Evolutionary conservation across 768 basidiomycete genomes (phyloP), one percentile per base, ranked within the genome.

Genomic region (Trametes punicea): DNA sequence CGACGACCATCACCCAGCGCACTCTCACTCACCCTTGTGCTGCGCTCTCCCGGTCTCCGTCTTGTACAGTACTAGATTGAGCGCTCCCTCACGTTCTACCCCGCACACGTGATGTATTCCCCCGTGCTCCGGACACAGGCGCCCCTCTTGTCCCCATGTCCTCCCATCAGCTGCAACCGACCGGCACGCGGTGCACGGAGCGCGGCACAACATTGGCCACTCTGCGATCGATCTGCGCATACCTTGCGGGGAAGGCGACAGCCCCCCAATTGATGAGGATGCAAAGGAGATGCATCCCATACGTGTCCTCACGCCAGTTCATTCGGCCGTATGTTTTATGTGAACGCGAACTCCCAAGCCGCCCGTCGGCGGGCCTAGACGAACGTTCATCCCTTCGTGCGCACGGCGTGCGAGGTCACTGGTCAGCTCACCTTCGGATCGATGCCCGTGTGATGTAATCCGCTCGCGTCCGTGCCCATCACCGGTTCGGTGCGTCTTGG

Each of bases 301-400:
- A 41, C 39, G 18, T 25, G 42, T 44, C 21, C 33, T 11, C 42
- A 26, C 47, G 23, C 42, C 42, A n/a, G 51, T 33, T 5, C 51
- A 5, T 26, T 36, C 42, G 25, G 31, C 51, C 51, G 51, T 46
- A 53, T 46, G 44, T 53, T 53, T 53, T 46, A 46, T 53, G 42
- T 53, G 33, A 20, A 9, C 44, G 25, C 39, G 42, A 21, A 25
- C 30, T 21, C 30, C 21, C 20, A 25, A 20, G 25, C 26, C 38
- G 26, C 36, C 38, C 29, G 16, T 45, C 40, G 41, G 47, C 31
- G 21, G 47, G 47, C 21, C 39, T 20, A 36, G 26, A 49, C 56
- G 44, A 51, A 57, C 56, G 56, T 57, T 50, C 56, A 57, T 51
- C 56, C 21, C n/a, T n/a, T n/a, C n/a, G n/a, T n/a, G 48, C 48